These are phyloP conservation scores for Aristolochia contorta DNA, from an alignment of 164 flowering plant genomes.

Conservation along the genomic window DNA sequence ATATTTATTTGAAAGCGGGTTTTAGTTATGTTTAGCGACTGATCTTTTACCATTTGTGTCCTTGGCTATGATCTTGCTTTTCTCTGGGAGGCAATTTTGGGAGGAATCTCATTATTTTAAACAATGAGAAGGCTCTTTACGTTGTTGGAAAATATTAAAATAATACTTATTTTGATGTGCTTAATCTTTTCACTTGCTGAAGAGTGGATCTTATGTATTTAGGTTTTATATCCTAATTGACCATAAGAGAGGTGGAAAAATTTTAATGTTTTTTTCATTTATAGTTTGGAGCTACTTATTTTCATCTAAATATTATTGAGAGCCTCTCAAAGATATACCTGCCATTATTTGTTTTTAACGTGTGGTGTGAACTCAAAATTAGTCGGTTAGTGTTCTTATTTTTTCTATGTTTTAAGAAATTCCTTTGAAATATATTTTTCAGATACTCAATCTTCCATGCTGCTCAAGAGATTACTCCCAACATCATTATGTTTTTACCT, in stretches of 20 bases:
- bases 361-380: neutral
- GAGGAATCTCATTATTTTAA: neutral
- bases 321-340: neutral
- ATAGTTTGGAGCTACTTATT: neutral
- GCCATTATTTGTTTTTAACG: neutral
- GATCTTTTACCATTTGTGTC: neutral
- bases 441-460: slow-evolving; percentile 41
- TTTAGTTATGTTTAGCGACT: neutral
- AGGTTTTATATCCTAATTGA: neutral
- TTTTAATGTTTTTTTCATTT: neutral
- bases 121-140: neutral
- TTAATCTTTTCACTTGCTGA: neutral
- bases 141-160: neutral
- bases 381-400: neutral
- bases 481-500: slow-evolving; percentile 48
- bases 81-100: neutral
- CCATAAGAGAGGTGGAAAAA: too few species aligned
- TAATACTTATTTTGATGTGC: neutral
- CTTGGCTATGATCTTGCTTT: neutral
- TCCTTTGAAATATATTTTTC: slow-evolving; percentile 3
- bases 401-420: neutral
- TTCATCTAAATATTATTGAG: neutral
- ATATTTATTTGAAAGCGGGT: neutral
- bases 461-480: slow-evolving; percentile 41
- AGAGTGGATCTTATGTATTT: neutral